Conservation (phyloP, 306 rosid genomes). For the Vicia villosa region DNA sequence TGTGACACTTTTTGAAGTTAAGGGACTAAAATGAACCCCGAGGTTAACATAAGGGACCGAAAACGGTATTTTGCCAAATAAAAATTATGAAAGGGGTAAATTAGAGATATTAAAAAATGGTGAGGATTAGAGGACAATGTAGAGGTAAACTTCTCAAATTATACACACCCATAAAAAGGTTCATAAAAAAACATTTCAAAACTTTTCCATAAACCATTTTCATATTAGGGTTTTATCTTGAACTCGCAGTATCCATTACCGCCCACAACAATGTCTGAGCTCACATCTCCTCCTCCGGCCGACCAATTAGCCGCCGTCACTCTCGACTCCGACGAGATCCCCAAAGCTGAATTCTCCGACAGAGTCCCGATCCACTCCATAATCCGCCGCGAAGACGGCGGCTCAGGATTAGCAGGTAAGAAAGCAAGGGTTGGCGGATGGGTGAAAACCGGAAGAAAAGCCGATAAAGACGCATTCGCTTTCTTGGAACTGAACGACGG, state of each 20-base stretch:
- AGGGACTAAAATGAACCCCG: no score
- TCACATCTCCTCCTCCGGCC: slow-evolving; percentile 47
- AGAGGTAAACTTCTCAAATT: no score
- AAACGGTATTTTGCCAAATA: no score
- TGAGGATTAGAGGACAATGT: no score
- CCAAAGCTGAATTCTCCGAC: slow-evolving; percentile 71
- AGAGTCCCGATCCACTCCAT: slow-evolving; percentile 73
- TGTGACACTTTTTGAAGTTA: no score
- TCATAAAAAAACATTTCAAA: no score
- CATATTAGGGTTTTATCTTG: background rate
- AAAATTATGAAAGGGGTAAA: no score
- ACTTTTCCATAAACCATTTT: background rate
- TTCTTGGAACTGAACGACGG: slow-evolving; percentile 92
- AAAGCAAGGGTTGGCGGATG: slow-evolving; percentile 77
- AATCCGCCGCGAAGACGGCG: slow-evolving; percentile 69
- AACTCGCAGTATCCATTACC: background rate
- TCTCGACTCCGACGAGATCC: slow-evolving; percentile 37
- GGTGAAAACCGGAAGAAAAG: slow-evolving; percentile 96
- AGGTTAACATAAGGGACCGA: no score
- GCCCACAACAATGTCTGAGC: slow-evolving; percentile 45
- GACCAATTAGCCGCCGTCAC: slow-evolving; percentile 54
- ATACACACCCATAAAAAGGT: no score
- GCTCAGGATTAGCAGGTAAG: slow-evolving; percentile 68
- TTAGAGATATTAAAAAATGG: no score
- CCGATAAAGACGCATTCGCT: slow-evolving; percentile 91